Conservation (phyloP, 2,329 filamentous ascomycete species). For the Chaetomiaceae sp. region DNA sequence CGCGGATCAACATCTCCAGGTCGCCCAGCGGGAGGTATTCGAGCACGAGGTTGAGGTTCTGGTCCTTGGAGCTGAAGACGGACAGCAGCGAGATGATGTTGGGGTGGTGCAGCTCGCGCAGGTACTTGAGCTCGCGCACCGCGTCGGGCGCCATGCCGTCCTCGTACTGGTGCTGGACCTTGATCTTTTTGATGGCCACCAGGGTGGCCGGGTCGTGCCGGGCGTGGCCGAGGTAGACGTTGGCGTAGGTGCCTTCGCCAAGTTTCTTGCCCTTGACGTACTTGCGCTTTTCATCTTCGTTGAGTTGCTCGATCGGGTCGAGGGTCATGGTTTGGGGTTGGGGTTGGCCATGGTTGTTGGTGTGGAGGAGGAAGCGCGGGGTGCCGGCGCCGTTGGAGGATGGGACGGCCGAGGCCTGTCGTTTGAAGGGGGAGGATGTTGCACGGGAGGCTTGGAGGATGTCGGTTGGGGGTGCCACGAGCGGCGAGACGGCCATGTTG, state of each 20-base stretch:
- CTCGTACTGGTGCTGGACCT: constrained; percentile 76
- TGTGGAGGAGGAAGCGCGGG: constrained; percentile 17
- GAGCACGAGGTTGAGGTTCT: constrained; percentile 93
- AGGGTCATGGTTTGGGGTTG: constrained; percentile 36
- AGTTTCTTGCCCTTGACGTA: constrained; percentile 91
- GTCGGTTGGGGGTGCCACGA: constrained; percentile 40
- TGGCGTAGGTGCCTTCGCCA: constrained; percentile 94
- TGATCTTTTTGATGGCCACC: constrained; percentile 93
- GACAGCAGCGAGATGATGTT: constrained; percentile 92
- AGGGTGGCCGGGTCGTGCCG: constrained; percentile 65
- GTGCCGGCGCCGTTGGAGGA: constrained; percentile 29
- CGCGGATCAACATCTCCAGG: constrained; percentile 89
- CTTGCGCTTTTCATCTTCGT: constrained; percentile 76
- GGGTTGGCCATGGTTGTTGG: constrained; percentile 5
- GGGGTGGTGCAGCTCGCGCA: constrained; percentile 89
- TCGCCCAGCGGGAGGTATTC: constrained; percentile 93
- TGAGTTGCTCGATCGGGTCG: constrained; percentile 73
- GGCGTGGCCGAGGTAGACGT: constrained; percentile 86
- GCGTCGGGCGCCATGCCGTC: constrained; percentile 94
- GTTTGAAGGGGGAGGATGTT: constrained; percentile 27
- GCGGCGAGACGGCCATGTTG: constrained; percentile 46
- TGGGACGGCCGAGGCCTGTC: constrained; percentile 27
- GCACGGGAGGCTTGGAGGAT: constrained; percentile 26
- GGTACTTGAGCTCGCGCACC: constrained; percentile 89
- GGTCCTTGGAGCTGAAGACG: constrained; percentile 93